A percentile compares a stretch with the other conserved stretches of the same genome.
These are phyloP conservation scores for Haplographium delicatum DNA, from an alignment of 495 filamentous ascomycete species.

Conservation along the genomic window DNA sequence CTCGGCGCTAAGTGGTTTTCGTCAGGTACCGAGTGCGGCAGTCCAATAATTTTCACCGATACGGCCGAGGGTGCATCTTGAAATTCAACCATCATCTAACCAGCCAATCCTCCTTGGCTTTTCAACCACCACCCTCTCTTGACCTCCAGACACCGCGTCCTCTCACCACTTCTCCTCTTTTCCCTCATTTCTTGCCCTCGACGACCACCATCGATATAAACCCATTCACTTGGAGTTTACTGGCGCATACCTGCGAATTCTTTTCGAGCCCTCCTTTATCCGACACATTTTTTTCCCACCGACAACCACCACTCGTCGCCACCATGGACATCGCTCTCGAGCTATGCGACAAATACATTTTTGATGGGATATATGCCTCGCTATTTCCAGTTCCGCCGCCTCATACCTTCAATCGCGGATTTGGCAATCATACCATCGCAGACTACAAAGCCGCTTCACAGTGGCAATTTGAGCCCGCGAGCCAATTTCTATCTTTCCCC, in stretches of 20 bases:
- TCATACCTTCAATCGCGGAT: slow-evolving; percentile 34
- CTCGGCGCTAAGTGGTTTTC: not conserved
- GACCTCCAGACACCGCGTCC: not conserved
- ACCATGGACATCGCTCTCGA: slow-evolving; percentile 91
- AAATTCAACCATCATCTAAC: not conserved
- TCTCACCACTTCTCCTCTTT: not conserved
- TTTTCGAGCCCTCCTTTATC: not conserved
- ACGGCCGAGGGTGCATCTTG: not conserved
- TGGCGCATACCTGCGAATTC: not conserved
- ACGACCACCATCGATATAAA: not conserved
- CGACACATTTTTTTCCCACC: not conserved
- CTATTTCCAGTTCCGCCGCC: slow-evolving; percentile 58
- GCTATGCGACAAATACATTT: slow-evolving; percentile 74
- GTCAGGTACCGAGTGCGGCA: slow-evolving; percentile 1
- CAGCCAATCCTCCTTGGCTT: not conserved
- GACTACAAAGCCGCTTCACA: slow-evolving; percentile 28
- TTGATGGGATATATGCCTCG: slow-evolving; percentile 74
- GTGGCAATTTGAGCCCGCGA: slow-evolving; percentile 68
- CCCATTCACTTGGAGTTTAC: slow-evolving; percentile 21
- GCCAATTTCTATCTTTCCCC: slow-evolving; percentile 59
- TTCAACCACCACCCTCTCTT: not conserved
- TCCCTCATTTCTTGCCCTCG: not conserved
- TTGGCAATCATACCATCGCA: slow-evolving; percentile 35
- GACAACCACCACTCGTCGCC: slow-evolving; percentile 11
- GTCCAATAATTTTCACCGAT: not conserved